Conservation (phyloP, 495 filamentous ascomycete species). For the Stereocaulon alpinum region DNA sequence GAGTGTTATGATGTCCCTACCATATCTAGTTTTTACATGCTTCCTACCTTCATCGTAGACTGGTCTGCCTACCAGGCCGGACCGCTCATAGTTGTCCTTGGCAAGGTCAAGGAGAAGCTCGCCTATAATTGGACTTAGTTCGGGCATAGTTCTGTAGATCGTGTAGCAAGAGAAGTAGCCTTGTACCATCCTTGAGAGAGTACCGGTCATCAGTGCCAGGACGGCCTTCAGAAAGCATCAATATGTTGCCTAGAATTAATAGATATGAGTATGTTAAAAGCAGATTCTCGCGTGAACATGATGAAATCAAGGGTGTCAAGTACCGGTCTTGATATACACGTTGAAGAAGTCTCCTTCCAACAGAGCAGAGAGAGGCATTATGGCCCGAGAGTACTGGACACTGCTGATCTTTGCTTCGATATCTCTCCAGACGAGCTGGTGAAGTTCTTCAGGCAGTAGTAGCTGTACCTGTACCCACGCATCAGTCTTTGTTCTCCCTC, state of each 20-base stretch:
- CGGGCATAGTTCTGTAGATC: too few relatives aligned
- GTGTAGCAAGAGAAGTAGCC: background rate
- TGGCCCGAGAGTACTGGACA: constrained; percentile 54
- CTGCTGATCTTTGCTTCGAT: constrained; percentile 36
- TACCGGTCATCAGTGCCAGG: constrained; percentile 73
- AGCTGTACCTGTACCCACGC: constrained; percentile 52
- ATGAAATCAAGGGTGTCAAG: too few relatives aligned
- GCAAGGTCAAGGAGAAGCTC: constrained; percentile 67
- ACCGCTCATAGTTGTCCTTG: constrained; percentile 75
- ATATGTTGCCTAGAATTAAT: constrained; percentile 54
- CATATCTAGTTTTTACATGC: constrained; percentile 48
- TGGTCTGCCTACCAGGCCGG: constrained; percentile 70
- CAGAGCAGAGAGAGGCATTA: constrained; percentile 62
- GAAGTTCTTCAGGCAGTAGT: constrained; percentile 58
- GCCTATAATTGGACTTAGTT: constrained; percentile 34
- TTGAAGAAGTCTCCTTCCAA: constrained; percentile 75
- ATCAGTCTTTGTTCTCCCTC: constrained; percentile 4
- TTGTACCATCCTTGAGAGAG: constrained; percentile 55
- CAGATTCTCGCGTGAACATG: background rate
- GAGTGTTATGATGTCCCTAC: constrained; percentile 24
- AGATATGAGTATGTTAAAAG: background rate
- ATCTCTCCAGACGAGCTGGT: constrained; percentile 45
- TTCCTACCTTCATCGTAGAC: constrained; percentile 47
- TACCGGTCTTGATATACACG: constrained; percentile 79
- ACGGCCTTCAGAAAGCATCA: constrained; percentile 86